Percentiles rank a stretch among this genome's conserved stretches.
phyloP scores from a whole-genome alignment of 1,284 basidiomycete species.

The Termitomyces sp. region DNA sequence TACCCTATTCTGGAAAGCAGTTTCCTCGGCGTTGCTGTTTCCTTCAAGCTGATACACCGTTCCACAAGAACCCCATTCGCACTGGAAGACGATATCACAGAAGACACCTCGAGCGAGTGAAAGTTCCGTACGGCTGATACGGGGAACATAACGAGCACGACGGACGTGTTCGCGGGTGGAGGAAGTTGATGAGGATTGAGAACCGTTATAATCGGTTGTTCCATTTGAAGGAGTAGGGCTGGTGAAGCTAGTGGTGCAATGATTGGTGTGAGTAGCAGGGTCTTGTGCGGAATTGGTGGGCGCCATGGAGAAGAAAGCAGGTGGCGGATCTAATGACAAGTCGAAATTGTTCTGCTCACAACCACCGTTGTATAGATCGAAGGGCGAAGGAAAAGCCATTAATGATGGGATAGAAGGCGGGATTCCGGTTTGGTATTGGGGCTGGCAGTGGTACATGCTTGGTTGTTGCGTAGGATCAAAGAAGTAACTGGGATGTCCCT shows the following conservation, averaged over 20 bases:
- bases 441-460: neutral
- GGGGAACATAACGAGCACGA: neutral
- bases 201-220: neutral
- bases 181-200: neutral
- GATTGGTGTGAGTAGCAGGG: neutral
- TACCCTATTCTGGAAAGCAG: neutral
- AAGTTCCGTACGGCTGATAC: neutral
- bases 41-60: constrained; percentile 1
- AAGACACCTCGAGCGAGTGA: neutral
- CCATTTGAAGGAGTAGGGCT: neutral
- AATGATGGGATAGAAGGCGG: neutral
- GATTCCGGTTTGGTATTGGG: neutral
- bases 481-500: neutral
- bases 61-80: constrained; percentile 1
- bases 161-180: neutral
- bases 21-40: neutral
- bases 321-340: neutral
- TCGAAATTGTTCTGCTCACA: neutral
- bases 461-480: neutral
- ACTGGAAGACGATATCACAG: neutral
- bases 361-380: neutral
- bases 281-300: neutral
- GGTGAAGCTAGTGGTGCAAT: neutral
- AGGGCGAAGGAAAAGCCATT: neutral
- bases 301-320: neutral